A percentile compares a stretch with the other conserved stretches of the same genome.
phyloP scores from a whole-genome alignment of 164 flowering plant species.

The Warburgia ugandensis region DNA sequence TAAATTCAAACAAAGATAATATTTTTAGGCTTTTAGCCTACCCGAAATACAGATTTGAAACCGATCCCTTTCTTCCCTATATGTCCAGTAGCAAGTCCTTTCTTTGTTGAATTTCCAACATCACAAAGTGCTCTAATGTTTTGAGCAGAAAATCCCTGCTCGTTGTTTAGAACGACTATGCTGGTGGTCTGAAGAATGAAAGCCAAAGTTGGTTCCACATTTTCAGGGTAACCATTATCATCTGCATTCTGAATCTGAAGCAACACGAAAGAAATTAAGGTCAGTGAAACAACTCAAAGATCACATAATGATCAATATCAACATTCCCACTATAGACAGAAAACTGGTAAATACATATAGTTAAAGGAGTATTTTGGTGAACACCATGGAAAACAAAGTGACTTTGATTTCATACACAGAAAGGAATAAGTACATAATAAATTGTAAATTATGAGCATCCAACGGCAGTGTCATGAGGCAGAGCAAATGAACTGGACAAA shows the following conservation, averaged over 20 bases:
- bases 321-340: neutral
- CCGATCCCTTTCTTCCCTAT: constrained; percentile 98
- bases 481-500: too few relatives aligned
- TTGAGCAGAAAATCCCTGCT: constrained; percentile 70
- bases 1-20: too few relatives aligned
- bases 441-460: too few relatives aligned
- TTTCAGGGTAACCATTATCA: constrained; percentile 65
- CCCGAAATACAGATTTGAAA: constrained; percentile 97
- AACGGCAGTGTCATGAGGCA: too few relatives aligned
- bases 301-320: neutral
- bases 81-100: constrained; percentile 68
- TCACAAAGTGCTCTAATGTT: constrained; percentile 97
- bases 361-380: too few relatives aligned
- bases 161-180: constrained; percentile 75
- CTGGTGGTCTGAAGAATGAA: constrained; percentile 72
- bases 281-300: neutral
- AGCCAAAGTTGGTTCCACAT: constrained; percentile 72
- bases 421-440: too few relatives aligned
- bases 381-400: too few relatives aligned
- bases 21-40: constrained; percentile 24
- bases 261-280: neutral
- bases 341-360: too few relatives aligned
- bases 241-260: constrained; percentile 97
- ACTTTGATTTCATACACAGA: too few relatives aligned
- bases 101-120: constrained; percentile 92